Conservation (phyloP, 805 yeast genomes). For the Candida orba region DNA sequence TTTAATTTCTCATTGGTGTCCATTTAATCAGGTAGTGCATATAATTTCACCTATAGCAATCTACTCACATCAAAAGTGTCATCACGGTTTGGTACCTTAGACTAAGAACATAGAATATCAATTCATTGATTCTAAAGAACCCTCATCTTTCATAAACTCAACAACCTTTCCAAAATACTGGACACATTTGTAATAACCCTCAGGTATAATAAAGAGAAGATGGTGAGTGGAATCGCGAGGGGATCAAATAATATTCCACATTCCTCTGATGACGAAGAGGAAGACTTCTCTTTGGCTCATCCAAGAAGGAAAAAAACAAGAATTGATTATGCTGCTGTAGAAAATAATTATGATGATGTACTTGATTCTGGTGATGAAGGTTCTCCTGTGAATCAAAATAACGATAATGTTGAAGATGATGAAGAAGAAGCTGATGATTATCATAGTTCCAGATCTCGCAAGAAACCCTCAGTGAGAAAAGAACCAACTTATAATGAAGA, state of each 20-base stretch:
- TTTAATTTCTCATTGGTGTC: too few species aligned
- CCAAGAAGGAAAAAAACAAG: conserved; percentile 27
- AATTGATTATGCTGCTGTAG: conserved; percentile 30
- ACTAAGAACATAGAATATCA: too few species aligned
- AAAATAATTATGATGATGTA: conserved; percentile 25
- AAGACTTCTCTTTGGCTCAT: conserved; percentile 13
- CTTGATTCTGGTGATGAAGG: conserved; percentile 14
- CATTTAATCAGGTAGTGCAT: too few species aligned
- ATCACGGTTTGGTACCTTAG: too few species aligned
- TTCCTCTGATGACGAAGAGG: conserved; percentile 9
- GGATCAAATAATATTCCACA: not conserved
- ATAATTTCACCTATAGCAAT: too few species aligned
- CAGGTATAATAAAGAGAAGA: conserved; percentile 7
- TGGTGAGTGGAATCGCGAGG: conserved; percentile 6
- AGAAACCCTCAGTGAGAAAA: conserved; percentile 5
- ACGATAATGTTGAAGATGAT: conserved; percentile 1
- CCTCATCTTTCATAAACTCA: not conserved
- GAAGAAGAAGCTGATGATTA: conserved; percentile 5
- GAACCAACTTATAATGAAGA: conserved; percentile 22
- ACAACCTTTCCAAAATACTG: conserved; percentile 6
- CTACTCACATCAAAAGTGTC: too few species aligned
- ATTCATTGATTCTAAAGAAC: not conserved
- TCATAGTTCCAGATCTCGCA: conserved; percentile 1
- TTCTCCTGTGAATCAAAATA: not conserved
- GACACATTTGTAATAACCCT: conserved; percentile 7